Percentiles rank a stretch among this genome's conserved stretches.
phyloP scores from a whole-genome alignment of 2,329 filamentous ascomycete species.

The Arthrinium puccinioides region DNA sequence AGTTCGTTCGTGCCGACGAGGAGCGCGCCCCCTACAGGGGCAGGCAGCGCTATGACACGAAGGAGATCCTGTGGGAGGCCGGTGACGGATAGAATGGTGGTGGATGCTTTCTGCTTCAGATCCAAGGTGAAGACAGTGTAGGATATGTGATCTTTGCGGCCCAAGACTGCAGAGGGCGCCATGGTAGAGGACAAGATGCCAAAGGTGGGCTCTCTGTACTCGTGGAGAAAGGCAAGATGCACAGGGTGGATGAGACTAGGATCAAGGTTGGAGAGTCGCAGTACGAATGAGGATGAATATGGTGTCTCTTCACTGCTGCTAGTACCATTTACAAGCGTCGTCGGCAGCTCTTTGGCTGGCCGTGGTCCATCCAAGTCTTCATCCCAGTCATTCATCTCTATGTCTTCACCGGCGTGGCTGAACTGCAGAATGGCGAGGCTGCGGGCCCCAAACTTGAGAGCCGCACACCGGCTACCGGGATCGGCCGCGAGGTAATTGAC shows the following conservation, averaged over 20 bases:
- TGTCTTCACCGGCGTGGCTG: slow-evolving; percentile 74
- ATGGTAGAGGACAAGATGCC: slow-evolving; percentile 79
- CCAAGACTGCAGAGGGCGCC: slow-evolving; percentile 67
- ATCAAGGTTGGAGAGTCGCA: slow-evolving; percentile 83
- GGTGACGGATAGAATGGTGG: slow-evolving; percentile 79
- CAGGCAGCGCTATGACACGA: slow-evolving; percentile 72
- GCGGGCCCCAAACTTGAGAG: slow-evolving; percentile 82
- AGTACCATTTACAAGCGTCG: slow-evolving; percentile 34
- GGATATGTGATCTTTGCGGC: slow-evolving; percentile 75
- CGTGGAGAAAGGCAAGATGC: slow-evolving; percentile 87
- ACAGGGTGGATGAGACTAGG: slow-evolving; percentile 81
- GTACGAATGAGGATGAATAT: slow-evolving; percentile 86
- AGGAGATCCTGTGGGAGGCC: slow-evolving; percentile 83
- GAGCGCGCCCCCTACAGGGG: slow-evolving; percentile 82
- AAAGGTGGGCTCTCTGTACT: slow-evolving; percentile 96
- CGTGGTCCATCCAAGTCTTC: slow-evolving; percentile 68
- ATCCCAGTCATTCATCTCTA: slow-evolving; percentile 89
- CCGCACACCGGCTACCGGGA: slow-evolving; percentile 85
- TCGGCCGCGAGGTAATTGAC: slow-evolving; percentile 81
- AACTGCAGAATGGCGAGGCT: slow-evolving; percentile 94
- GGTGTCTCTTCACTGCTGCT: slow-evolving; percentile 56
- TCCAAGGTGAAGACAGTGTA: slow-evolving; percentile 96
- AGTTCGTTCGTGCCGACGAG: slow-evolving; percentile 84
- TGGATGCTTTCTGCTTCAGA: slow-evolving; percentile 86
- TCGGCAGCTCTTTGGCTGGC: slow-evolving; percentile 39